phyloP scores from a whole-genome alignment of 345 rosid species.

The Acer campestre region DNA sequence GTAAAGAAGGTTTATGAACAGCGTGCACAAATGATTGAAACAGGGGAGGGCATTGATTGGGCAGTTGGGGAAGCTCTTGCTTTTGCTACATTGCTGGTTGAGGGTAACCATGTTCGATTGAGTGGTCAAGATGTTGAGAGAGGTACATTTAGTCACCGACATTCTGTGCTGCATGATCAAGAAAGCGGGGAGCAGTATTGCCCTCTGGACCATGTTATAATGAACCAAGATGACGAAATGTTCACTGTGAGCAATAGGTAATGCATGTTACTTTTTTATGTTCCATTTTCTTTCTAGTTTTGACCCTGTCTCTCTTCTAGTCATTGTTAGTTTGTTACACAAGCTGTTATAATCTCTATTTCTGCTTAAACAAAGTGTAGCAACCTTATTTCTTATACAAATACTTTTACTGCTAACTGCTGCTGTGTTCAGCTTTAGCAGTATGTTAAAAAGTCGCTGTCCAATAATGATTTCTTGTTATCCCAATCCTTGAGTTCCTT shows the following conservation, averaged over 20 bases:
- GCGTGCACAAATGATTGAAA: conserved; percentile 75
- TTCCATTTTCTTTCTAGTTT: not conserved
- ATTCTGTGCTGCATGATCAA: conserved; percentile 76
- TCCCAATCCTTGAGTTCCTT: not conserved
- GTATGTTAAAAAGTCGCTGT: not conserved
- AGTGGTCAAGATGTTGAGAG: conserved; percentile 94
- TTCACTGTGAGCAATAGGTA: conserved; percentile 91
- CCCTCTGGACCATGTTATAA: conserved; percentile 71
- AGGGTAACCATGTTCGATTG: conserved; percentile 89
- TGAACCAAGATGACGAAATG: conserved; percentile 77
- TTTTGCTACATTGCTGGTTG: conserved; percentile 73
- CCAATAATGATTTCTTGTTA: not conserved
- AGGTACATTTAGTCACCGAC: conserved; percentile 88
- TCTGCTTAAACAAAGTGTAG: not conserved
- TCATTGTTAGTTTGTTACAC: not conserved
- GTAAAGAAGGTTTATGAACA: conserved; percentile 81
- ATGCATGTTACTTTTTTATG: not conserved
- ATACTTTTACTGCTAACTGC: not conserved
- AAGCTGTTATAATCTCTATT: not conserved
- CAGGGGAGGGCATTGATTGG: conserved; percentile 90
- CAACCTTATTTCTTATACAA: not conserved
- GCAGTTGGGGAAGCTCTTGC: conserved; percentile 84
- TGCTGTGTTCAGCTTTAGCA: not conserved
- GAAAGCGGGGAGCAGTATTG: conserved; percentile 73
- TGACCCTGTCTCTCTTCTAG: not conserved